These are phyloP conservation scores for Clonostachys rosea DNA, from an alignment of 2,329 filamentous ascomycete genomes.

Conservation along the genomic window DNA sequence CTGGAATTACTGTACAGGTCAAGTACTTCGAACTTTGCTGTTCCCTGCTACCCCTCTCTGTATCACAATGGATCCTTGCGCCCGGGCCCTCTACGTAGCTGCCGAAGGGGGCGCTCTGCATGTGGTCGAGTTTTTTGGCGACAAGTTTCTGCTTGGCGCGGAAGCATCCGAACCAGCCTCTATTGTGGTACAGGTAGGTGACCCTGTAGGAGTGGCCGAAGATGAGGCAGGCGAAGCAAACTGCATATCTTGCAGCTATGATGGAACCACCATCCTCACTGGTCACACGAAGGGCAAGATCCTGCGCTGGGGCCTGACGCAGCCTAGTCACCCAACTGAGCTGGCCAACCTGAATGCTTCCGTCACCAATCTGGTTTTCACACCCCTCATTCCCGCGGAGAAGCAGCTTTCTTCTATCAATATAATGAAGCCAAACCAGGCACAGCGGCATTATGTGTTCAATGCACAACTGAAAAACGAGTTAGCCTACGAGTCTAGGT, in stretches of 20 bases:
- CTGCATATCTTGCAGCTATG: conserved; percentile 73
- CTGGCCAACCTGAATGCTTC: conserved; percentile 72
- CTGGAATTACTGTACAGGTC: conserved; percentile 86
- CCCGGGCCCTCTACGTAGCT: conserved; percentile 76
- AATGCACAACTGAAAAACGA: conserved; percentile 56
- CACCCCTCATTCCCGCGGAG: conserved; percentile 49
- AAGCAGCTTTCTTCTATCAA: conserved; percentile 45
- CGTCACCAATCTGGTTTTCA: conserved; percentile 76
- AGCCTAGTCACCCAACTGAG: conserved; percentile 62
- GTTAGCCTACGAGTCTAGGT: conserved; percentile 30
- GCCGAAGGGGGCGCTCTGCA: conserved; percentile 79
- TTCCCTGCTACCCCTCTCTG: conserved; percentile 71
- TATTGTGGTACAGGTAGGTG: conserved; percentile 50
- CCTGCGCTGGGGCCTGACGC: conserved; percentile 73
- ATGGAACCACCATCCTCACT: conserved; percentile 74
- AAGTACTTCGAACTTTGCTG: conserved; percentile 74
- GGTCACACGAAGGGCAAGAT: conserved; percentile 80
- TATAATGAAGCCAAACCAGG: conserved; percentile 77
- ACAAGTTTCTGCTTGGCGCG: conserved; percentile 49
- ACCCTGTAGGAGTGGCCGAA: conserved; percentile 51
- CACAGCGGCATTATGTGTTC: conserved; percentile 59
- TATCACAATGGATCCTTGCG: conserved; percentile 73
- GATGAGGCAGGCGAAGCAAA: conserved; percentile 60
- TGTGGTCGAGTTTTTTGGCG: conserved; percentile 66
- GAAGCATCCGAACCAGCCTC: conserved; percentile 46